A percentile compares a stretch with the other conserved stretches of the same genome.
Evolutionary conservation across 352 stramenopile genomes (phyloP).

Genomic region (Globisporangium parvum): DNA sequence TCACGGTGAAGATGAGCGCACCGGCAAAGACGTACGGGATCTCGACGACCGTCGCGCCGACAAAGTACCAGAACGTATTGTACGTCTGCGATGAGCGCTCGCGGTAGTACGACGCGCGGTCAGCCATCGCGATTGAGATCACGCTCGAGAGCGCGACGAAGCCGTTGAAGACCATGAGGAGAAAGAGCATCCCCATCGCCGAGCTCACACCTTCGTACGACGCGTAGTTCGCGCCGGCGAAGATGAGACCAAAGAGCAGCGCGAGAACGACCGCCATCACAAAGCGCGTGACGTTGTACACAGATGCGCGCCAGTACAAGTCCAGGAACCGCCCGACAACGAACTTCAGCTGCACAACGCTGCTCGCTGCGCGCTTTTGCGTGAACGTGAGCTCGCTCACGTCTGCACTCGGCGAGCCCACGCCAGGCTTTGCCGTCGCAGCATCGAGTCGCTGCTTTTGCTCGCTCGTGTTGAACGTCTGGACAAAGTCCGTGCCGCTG

Average conservation of each 20-base stretch:
- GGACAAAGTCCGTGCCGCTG: slow-evolving; percentile 27
- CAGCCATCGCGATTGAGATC: background rate
- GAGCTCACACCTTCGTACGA: background rate
- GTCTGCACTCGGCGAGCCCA: slow-evolving; percentile 45
- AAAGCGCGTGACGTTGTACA: background rate
- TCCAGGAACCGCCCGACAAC: background rate
- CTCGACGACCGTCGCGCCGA: slow-evolving; percentile 76
- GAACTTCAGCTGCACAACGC: slow-evolving; percentile 2
- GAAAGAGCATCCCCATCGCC: background rate
- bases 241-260: background rate
- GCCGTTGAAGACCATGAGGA: slow-evolving; percentile 9
- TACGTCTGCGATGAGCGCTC: slow-evolving; percentile 89
- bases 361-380: slow-evolving; percentile 16
- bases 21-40: slow-evolving; percentile 48
- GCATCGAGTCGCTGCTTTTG: slow-evolving; percentile 19
- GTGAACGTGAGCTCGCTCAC: slow-evolving; percentile 58
- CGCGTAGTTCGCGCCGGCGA: background rate
- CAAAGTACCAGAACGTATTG: slow-evolving; percentile 53
- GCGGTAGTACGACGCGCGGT: slow-evolving; percentile 81
- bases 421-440: slow-evolving; percentile 74
- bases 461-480: slow-evolving; percentile 29
- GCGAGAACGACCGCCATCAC: background rate
- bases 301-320: background rate
- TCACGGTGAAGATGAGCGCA: slow-evolving; percentile 28
- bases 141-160: background rate